Conservation (phyloP, 2,329 filamentous ascomycete genomes). For the Diaporthe humulicola region DNA sequence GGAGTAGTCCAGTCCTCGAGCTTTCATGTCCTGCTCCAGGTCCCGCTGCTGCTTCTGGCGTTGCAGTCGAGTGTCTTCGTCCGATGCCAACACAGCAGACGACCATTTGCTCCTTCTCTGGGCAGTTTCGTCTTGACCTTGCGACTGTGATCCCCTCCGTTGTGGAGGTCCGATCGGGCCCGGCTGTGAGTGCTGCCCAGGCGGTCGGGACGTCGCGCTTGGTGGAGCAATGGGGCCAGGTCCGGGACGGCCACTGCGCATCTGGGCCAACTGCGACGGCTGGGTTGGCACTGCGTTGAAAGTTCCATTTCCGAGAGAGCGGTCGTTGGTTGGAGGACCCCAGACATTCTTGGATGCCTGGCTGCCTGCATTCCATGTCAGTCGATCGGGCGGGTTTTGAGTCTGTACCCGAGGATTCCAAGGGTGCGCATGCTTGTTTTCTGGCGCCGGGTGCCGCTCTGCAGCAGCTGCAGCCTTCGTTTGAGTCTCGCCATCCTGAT, state of each 20-base stretch:
- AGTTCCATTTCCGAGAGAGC: constrained; percentile 82
- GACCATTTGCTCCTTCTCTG: constrained; percentile 42
- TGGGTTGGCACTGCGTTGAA: constrained; percentile 71
- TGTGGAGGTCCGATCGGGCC: constrained; percentile 50
- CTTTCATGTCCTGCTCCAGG: constrained; percentile 58
- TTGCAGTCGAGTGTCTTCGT: constrained; percentile 58
- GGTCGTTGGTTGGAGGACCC: constrained; percentile 79
- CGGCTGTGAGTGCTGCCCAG: constrained; percentile 41
- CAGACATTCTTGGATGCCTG: constrained; percentile 75
- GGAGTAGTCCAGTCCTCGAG: constrained; percentile 58
- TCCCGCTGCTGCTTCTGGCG: constrained; percentile 56
- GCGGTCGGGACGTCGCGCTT: constrained; percentile 37
- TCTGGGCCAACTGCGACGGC: constrained; percentile 50
- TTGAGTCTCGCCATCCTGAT: constrained; percentile 39
- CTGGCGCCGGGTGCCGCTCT: constrained; percentile 42
- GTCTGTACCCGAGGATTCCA: constrained; percentile 53
- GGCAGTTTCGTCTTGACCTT: constrained; percentile 27
- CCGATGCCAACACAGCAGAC: constrained; percentile 49
- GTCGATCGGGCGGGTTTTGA: constrained; percentile 60
- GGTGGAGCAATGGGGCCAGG: constrained; percentile 62
- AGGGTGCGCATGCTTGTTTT: constrained; percentile 50
- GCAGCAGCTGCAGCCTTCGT: not conserved
- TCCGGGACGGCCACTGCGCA: constrained; percentile 46
- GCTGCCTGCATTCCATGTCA: constrained; percentile 62
- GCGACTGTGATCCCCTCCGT: constrained; percentile 22